A percentile compares a stretch with the other conserved stretches of the same genome.
These are phyloP conservation scores for Gnetum montanum DNA, from an alignment of 75 land plant genomes.

Conservation along the genomic window DNA sequence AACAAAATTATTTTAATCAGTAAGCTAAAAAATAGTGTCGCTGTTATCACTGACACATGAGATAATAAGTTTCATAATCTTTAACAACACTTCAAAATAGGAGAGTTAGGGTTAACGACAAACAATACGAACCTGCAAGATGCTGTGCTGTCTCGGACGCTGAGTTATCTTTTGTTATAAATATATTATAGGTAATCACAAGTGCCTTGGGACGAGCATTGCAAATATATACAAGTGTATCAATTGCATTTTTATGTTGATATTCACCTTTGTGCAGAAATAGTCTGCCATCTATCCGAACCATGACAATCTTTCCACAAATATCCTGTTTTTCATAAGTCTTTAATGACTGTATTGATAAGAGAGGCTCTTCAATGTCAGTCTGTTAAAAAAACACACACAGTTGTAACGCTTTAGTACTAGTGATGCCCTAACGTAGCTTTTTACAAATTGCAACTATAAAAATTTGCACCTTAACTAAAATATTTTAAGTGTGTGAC, in stretches of 20 bases:
- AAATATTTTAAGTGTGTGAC: too few relatives aligned
- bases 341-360: slow-evolving; percentile 45
- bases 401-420: too few relatives aligned
- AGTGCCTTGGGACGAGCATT: slow-evolving; percentile 48
- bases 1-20: not conserved
- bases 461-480: too few relatives aligned
- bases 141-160: slow-evolving; percentile 2
- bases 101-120: not conserved
- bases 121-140: slow-evolving; percentile 34
- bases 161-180: not conserved
- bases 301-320: slow-evolving; percentile 39
- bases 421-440: too few relatives aligned
- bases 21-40: not conserved
- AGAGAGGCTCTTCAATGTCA: slow-evolving; percentile 9
- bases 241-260: slow-evolving; percentile 17
- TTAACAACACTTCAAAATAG: not conserved
- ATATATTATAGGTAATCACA: slow-evolving; percentile 30
- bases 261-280: slow-evolving; percentile 10
- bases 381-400: too few relatives aligned
- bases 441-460: too few relatives aligned
- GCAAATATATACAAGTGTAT: slow-evolving; percentile 47
- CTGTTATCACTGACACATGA: not conserved
- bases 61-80: not conserved
- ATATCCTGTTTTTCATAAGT: slow-evolving; percentile 44
- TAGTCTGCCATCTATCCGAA: slow-evolving; percentile 45